Conservation (phyloP, 2,329 filamentous ascomycete genomes). For the Periglandula ipomoeae region DNA sequence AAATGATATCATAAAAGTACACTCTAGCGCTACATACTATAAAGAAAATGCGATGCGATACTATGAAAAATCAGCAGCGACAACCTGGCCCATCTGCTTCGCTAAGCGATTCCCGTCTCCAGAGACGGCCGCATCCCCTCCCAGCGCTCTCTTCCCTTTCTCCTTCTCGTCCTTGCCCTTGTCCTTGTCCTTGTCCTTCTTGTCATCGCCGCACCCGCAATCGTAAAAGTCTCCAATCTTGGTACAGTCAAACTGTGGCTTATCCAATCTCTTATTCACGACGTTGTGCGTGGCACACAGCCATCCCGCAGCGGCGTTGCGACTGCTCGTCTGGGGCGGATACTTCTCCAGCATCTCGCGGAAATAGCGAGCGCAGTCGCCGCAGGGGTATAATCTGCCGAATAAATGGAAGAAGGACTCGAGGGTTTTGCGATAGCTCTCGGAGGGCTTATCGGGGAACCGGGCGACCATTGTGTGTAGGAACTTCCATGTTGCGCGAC, state of each 20-base stretch:
- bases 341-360: slow-evolving; percentile 51
- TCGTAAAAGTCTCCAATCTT: slow-evolving; percentile 64
- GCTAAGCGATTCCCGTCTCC: not conserved
- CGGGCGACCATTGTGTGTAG: slow-evolving; percentile 63
- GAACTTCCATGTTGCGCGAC: slow-evolving; percentile 60
- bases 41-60: not conserved
- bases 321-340: slow-evolving; percentile 55
- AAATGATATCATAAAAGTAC: not conserved
- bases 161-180: slow-evolving; percentile 20
- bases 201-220: slow-evolving; percentile 59
- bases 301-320: slow-evolving; percentile 58
- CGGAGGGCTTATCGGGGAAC: slow-evolving; percentile 56
- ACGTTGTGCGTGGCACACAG: slow-evolving; percentile 59
- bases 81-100: not conserved
- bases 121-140: too few species aligned
- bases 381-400: slow-evolving; percentile 60
- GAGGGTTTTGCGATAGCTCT: slow-evolving; percentile 53
- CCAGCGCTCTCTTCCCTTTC: slow-evolving; percentile 5
- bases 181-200: slow-evolving; percentile 29
- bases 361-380: slow-evolving; percentile 61
- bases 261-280: slow-evolving; percentile 55
- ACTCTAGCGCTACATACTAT: not conserved
- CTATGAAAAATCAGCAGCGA: not conserved
- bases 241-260: slow-evolving; percentile 54
- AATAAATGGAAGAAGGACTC: slow-evolving; percentile 59